A percentile compares a stretch with the other conserved stretches of the same genome.
These are phyloP conservation scores for Sphaerobolus stellatus DNA, from an alignment of 1,284 basidiomycete genomes.

Conservation along the genomic window DNA sequence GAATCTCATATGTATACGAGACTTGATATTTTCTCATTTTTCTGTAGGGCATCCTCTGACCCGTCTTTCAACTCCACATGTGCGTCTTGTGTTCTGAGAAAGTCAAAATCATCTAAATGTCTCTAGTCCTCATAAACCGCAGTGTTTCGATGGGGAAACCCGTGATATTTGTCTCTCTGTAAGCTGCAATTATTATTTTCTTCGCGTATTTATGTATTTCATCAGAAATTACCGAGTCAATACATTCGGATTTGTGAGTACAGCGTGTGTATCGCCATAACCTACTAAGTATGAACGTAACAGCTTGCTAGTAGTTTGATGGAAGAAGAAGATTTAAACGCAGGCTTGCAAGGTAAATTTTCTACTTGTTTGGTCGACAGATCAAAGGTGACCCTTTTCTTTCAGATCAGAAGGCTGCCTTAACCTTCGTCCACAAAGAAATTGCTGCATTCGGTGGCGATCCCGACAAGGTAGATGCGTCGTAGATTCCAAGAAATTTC, in stretches of 20 bases:
- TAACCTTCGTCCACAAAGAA: conserved; percentile 61
- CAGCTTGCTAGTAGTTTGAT: conserved; percentile 53
- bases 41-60: conserved; percentile 42
- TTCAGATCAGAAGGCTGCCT: conserved; percentile 52
- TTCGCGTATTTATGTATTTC: neutral
- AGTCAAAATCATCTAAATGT: neutral
- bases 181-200: conserved; percentile 18
- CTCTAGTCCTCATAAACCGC: conserved; percentile 47
- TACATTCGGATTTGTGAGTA: conserved; percentile 57
- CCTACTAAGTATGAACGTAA: neutral
- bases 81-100: conserved; percentile 22
- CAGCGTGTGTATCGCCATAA: neutral
- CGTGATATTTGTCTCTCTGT: conserved; percentile 57
- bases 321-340: conserved; percentile 50
- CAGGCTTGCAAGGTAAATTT: conserved; percentile 40
- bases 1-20: conserved; percentile 4
- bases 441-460: conserved; percentile 66
- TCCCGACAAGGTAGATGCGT: conserved; percentile 44
- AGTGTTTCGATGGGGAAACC: conserved; percentile 49
- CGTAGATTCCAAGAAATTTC: neutral
- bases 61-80: conserved; percentile 46
- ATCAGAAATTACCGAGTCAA: conserved; percentile 56
- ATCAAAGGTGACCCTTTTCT: neutral
- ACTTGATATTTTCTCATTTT: conserved; percentile 5
- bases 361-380: neutral